Conservation (phyloP, 2,329 filamentous ascomycete genomes). For the Chrysoporthe deuterocubensis region DNA sequence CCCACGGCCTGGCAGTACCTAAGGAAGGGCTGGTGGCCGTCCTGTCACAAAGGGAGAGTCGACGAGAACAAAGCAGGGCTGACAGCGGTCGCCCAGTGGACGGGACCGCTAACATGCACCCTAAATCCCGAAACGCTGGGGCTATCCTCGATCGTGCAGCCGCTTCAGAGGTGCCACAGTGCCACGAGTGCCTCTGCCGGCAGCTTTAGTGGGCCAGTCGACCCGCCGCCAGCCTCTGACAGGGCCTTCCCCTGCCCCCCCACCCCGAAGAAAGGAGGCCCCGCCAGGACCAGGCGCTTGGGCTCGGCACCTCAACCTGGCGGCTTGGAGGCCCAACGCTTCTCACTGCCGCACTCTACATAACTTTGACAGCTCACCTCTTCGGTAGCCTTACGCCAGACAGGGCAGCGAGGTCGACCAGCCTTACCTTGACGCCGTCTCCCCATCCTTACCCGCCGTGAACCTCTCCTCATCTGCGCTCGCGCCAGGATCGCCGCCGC, state of each 20-base stretch:
- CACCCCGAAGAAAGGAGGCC: background rate
- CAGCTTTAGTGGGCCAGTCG: background rate
- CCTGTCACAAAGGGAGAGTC: too few species aligned
- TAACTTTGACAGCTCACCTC: background rate
- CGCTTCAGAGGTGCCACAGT: background rate
- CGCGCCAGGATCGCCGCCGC: background rate
- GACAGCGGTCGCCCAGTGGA: too few species aligned
- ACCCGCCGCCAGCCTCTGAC: slow-evolving; percentile 1
- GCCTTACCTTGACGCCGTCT: background rate
- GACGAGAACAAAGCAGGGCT: too few species aligned
- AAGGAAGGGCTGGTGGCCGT: too few species aligned
- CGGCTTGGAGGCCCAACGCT: too few species aligned
- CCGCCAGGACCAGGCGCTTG: slow-evolving; percentile 2
- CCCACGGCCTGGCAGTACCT: too few species aligned
- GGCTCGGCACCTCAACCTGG: background rate
- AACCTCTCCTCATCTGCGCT: background rate
- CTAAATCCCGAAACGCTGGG: too few species aligned
- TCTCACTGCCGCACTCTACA: background rate
- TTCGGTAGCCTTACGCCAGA: background rate
- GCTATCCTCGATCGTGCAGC: too few species aligned
- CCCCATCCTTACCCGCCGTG: background rate
- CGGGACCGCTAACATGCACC: too few species aligned
- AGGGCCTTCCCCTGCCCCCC: background rate
- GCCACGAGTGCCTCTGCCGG: background rate
- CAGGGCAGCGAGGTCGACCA: background rate